Conservation (phyloP, 768 basidiomycete species). For the Suillus decipiens region DNA sequence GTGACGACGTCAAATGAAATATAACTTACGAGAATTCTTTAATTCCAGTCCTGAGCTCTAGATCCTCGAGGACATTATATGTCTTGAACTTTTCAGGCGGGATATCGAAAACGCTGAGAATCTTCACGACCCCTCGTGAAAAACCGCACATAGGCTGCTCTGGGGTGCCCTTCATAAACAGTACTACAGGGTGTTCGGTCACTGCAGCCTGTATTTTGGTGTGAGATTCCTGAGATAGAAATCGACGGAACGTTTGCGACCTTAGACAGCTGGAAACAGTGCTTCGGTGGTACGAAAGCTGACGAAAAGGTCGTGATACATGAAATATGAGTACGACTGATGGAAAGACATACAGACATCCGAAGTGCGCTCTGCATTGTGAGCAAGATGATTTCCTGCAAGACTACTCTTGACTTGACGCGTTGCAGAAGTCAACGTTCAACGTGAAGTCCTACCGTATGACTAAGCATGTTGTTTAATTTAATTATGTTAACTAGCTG, state of each 20-base stretch:
- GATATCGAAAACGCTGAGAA: constrained; percentile 84
- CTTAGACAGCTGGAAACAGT: constrained; percentile 21
- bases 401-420: not conserved
- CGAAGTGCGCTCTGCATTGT: constrained; percentile 48
- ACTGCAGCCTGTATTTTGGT: constrained; percentile 74
- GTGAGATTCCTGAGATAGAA: constrained; percentile 63
- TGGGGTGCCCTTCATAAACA: constrained; percentile 99
- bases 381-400: not conserved
- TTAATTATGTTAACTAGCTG: no score
- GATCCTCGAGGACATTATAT: constrained; percentile 87
- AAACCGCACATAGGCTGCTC: constrained; percentile 90
- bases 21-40: constrained; percentile 95
- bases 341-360: constrained; percentile 41
- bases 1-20: not conserved
- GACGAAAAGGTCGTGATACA: constrained; percentile 10
- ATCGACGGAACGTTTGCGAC: constrained; percentile 36
- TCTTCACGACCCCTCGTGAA: constrained; percentile 90
- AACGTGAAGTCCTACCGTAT: no score
- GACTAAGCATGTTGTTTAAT: no score
- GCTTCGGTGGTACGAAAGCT: constrained; percentile 38
- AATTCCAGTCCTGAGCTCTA: constrained; percentile 79
- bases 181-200: constrained; percentile 73
- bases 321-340: not conserved
- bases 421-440: no score
- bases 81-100: constrained; percentile 80